These are phyloP conservation scores for Brassica carinata DNA, from an alignment of 345 rosid species.

Conservation along the genomic window DNA sequence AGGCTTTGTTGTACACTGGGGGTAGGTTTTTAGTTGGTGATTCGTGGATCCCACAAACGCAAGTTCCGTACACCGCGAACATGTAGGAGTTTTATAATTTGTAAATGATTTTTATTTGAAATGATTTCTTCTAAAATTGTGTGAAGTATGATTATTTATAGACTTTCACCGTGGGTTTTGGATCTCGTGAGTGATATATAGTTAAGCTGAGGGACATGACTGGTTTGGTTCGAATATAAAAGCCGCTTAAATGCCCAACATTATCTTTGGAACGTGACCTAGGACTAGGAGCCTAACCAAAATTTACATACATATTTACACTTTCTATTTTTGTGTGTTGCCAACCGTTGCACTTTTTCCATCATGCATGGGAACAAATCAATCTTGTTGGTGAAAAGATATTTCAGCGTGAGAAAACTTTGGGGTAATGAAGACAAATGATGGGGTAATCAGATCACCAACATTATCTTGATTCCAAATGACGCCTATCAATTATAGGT, in stretches of 20 bases:
- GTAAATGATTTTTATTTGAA: too few species aligned
- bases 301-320: neutral
- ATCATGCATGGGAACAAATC: neutral
- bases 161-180: too few species aligned
- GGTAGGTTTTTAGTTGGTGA: conserved; percentile 45
- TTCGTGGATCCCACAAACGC: conserved; percentile 50
- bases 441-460: neutral
- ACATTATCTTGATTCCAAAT: neutral
- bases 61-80: conserved; percentile 54
- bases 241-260: neutral
- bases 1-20: conserved; percentile 42
- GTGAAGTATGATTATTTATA: too few species aligned
- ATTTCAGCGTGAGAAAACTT: neutral
- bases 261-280: neutral
- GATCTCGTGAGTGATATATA: too few species aligned
- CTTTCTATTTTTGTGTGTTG: neutral
- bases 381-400: neutral
- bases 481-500: too few species aligned
- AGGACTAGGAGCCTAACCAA: neutral
- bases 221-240: neutral
- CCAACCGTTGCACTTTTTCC: neutral
- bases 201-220: too few species aligned
- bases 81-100: conserved; percentile 43
- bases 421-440: neutral
- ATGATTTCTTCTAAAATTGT: neutral